These are phyloP conservation scores for Solanum dulcamara DNA, from an alignment of 257 asterid genomes.

Conservation along the genomic window DNA sequence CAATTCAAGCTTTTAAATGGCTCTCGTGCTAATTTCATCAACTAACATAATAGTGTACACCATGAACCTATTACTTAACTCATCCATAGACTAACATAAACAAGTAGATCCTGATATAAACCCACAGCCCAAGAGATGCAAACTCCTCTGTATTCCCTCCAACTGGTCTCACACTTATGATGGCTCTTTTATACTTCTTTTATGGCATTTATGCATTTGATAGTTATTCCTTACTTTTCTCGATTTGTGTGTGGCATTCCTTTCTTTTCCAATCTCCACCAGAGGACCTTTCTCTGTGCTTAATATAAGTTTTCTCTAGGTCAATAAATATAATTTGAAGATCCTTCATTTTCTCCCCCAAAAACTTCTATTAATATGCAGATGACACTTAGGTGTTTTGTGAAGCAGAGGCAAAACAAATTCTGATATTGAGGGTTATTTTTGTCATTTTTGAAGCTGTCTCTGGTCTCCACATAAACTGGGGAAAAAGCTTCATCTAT, in stretches of 20 bases:
- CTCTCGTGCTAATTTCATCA: not conserved
- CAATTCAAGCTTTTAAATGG: not conserved
- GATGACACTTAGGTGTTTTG: no score
- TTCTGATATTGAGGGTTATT: no score
- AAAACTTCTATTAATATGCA: not conserved
- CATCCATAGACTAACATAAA: not conserved
- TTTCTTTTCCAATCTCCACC: not conserved
- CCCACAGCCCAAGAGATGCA: not conserved
- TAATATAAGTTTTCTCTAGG: not conserved
- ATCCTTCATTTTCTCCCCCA: not conserved
- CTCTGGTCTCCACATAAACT: no score
- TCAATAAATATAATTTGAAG: not conserved
- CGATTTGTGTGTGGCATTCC: not conserved
- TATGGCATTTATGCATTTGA: not conserved
- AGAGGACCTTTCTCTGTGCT: not conserved
- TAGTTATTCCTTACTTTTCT: not conserved
- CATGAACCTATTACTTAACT: not conserved
- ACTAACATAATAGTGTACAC: not conserved
- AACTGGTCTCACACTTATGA: not conserved
- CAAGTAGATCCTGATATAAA: not conserved
- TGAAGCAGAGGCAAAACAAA: no score
- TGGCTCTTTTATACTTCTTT: not conserved
- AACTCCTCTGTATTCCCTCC: not conserved
- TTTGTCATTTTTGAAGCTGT: no score
- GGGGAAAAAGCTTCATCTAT: no score